Evolutionary conservation across 805 yeast genomes (phyloP).

Genomic region (Saccharomyces jurei): DNA sequence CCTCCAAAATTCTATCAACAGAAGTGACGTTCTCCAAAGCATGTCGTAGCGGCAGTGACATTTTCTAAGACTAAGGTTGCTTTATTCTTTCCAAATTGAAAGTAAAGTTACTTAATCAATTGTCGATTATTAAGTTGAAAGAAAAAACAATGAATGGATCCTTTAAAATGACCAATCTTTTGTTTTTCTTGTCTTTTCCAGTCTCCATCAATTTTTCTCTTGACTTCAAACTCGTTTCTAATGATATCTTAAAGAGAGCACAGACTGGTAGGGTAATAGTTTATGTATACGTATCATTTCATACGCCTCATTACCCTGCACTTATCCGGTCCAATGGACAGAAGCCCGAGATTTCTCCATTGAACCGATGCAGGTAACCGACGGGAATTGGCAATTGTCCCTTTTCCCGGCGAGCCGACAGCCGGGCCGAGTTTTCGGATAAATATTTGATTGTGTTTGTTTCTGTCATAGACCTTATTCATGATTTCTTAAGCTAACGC

Average conservation of each 20-base stretch:
- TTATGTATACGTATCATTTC: neutral
- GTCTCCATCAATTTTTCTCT: neutral
- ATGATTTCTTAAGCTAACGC: neutral
- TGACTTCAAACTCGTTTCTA: neutral
- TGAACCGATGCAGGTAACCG: neutral
- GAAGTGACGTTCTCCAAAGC: constrained; percentile 52
- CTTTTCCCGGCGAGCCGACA: neutral
- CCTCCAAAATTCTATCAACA: constrained; percentile 70
- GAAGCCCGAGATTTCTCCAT: neutral
- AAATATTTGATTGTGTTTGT: neutral
- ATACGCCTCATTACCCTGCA: neutral
- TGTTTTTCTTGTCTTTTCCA: neutral
- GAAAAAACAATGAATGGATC: neutral
- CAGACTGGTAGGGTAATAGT: neutral
- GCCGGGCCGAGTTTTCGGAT: neutral
- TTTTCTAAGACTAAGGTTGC: constrained; percentile 12
- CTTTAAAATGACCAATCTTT: neutral
- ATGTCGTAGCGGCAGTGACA: constrained; percentile 53
- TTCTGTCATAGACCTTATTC: neutral
- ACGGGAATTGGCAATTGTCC: neutral
- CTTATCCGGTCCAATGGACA: neutral
- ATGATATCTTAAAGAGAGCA: neutral
- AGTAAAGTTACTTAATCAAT: neutral
- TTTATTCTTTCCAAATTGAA: neutral
- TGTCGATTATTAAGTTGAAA: neutral